Base-by-base conservation (phyloP, 176 grass and related monocot genomes). In the Cenchrus americanus region DNA sequence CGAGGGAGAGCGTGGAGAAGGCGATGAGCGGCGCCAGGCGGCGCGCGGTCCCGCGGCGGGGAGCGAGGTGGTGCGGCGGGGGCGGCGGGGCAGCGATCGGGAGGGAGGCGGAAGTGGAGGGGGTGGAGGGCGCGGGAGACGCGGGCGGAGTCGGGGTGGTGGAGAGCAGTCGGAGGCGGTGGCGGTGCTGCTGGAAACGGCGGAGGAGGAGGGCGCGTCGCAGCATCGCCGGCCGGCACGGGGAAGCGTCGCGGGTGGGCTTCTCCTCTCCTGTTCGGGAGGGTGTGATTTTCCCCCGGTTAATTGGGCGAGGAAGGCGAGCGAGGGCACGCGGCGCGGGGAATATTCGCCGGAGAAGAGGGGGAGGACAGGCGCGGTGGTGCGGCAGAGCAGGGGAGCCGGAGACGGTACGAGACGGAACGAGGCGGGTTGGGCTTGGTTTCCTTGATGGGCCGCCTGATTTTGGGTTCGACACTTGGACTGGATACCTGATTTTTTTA, bases 21-120 rank as follows among this genome's bases (percentile, higher is more conserved):
- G 57, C 91, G 87, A 91, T 21, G 64, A 86, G 92, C 8, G 86
- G 90, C 12, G 78, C 54, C 79, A 85, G 40, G 77, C 93, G 81
- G 91, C 83, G 88, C 34, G 62, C 76, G 52, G 77, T 75, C 52
- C 10, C 60, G 55, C 14, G 80, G 76, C 57, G 83, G 83, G 88
- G 85, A 55, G 70, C 37, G 80, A 98, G 79, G 77, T 90, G 81
- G 88, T 93, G 64, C 34, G 81, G 49, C 42, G 68, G 42, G 22
- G 62, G 24, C 57, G 79, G 73, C 44, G 65, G 52, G 19, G 82
- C 44, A 18, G 75, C 71, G 21, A 85, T 51, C 17, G 88, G 69
- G 55, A 91, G 75, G 70, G 14, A 18, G 67, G 58, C 19, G 44
- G 62, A 40, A 82, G 85, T 58, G 85, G 74, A 24, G 66, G 44